Evolutionary conservation across 208 protist species (phyloP).

Genomic region (Wallacemonas sp.): DNA sequence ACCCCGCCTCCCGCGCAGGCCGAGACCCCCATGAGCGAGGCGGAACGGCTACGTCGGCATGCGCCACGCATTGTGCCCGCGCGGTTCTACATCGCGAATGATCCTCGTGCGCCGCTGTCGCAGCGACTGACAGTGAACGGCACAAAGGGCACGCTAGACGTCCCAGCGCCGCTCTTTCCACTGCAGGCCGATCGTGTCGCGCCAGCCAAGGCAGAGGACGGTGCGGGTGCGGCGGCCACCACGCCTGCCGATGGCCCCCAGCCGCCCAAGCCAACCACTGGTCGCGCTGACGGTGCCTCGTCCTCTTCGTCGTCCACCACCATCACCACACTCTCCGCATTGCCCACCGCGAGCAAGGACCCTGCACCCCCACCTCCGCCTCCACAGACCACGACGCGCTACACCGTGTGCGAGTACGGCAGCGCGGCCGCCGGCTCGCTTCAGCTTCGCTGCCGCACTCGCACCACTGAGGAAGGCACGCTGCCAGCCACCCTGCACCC

Average conservation of each 20-base stretch:
- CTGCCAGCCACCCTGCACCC: slow-evolving; percentile 9
- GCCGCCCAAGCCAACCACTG: too few species aligned
- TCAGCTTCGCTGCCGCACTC: neutral
- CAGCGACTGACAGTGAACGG: slow-evolving; percentile 16
- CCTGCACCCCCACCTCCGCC: neutral
- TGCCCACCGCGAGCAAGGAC: too few species aligned
- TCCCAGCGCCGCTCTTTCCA: slow-evolving; percentile 17
- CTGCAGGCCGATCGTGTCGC: slow-evolving; percentile 1
- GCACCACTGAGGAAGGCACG: neutral
- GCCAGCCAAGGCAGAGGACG: neutral
- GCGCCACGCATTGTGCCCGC: slow-evolving; percentile 10
- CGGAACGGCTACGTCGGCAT: neutral
- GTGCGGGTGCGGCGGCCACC: neutral
- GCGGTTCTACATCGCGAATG: slow-evolving; percentile 24
- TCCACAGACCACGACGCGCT: neutral
- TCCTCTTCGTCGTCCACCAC: too few species aligned
- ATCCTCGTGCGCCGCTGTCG: slow-evolving; percentile 12
- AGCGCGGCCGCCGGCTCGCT: neutral
- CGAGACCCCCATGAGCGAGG: neutral
- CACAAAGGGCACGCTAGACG: slow-evolving; percentile 16
- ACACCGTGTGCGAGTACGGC: slow-evolving; percentile 9
- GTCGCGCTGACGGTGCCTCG: too few species aligned
- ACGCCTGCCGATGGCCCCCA: neutral
- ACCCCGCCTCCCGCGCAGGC: neutral
- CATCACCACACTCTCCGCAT: too few species aligned